Evolutionary conservation across 2,329 filamentous ascomycete genomes (phyloP).

Genomic region (Truncatella angustata): DNA sequence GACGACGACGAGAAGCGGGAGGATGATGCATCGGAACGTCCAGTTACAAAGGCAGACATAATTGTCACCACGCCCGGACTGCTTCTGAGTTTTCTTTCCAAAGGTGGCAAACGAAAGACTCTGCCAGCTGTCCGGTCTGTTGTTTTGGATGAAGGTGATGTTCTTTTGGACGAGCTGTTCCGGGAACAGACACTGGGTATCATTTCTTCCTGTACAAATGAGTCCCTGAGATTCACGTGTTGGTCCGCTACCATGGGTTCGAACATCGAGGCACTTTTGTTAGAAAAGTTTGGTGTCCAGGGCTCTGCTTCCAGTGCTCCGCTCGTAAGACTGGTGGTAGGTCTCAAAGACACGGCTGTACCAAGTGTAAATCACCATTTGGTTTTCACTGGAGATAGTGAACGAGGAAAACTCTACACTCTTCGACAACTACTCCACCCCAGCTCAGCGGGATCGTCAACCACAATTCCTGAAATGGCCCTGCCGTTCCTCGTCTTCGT

Average conservation of each 20-base stretch:
- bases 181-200: slow-evolving; percentile 82
- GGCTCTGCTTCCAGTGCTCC: slow-evolving; percentile 44
- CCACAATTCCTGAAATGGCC: slow-evolving; percentile 60
- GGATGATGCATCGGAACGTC: slow-evolving; percentile 29
- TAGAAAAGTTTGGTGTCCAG: slow-evolving; percentile 45
- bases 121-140: slow-evolving; percentile 71
- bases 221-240: slow-evolving; percentile 70
- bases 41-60: slow-evolving; percentile 70
- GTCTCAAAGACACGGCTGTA: slow-evolving; percentile 91
- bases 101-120: slow-evolving; percentile 42
- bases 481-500: slow-evolving; percentile 95
- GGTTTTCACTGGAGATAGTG: slow-evolving; percentile 78
- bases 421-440: slow-evolving; percentile 87
- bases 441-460: slow-evolving; percentile 44
- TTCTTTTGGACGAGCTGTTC: slow-evolving; percentile 88
- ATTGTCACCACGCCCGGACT: slow-evolving; percentile 78
- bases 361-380: slow-evolving; percentile 89
- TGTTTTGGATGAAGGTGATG: slow-evolving; percentile 91
- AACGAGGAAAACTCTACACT: slow-evolving; percentile 89
- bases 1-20: slow-evolving; percentile 16
- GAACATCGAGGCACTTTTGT: slow-evolving; percentile 64
- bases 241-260: slow-evolving; percentile 99
- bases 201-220: slow-evolving; percentile 75
- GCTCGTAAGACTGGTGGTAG: slow-evolving; percentile 85
- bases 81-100: slow-evolving; percentile 70